Conservation (phyloP, 345 rosid species). For the Salix suchowensis region DNA sequence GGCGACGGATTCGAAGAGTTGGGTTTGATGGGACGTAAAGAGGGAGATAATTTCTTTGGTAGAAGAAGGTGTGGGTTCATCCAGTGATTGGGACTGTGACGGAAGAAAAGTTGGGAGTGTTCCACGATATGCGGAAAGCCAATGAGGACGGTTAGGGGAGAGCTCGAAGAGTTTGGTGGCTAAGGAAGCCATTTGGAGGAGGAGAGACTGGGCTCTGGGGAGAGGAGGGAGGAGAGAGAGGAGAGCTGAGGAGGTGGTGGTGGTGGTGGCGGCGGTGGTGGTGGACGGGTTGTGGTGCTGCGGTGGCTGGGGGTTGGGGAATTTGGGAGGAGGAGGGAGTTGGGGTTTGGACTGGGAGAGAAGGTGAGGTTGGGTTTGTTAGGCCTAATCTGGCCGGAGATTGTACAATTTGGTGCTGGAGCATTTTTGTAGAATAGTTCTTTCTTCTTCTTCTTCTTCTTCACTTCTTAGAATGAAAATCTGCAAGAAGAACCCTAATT, state of each 20-base stretch:
- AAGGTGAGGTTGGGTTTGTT: constrained; percentile 71
- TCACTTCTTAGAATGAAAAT: too few relatives aligned
- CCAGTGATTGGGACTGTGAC: constrained; percentile 49
- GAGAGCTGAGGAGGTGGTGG: constrained; percentile 59
- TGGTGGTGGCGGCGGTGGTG: constrained; percentile 22
- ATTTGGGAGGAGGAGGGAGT: constrained; percentile 69
- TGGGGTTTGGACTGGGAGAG: constrained; percentile 46
- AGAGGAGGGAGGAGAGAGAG: constrained; percentile 87
- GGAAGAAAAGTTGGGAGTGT: constrained; percentile 67
- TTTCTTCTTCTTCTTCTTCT: too few relatives aligned
- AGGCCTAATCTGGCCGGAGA: constrained; percentile 87
- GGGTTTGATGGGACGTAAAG: constrained; percentile 72
- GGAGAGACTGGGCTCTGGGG: constrained; percentile 76
- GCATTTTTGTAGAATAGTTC: constrained; percentile 32
- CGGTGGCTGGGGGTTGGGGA: constrained; percentile 36
- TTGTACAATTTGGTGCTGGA: constrained; percentile 72
- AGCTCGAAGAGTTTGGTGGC: constrained; percentile 70
- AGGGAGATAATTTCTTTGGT: constrained; percentile 59
- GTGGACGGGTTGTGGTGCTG: constrained; percentile 27
- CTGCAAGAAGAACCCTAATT: too few relatives aligned
- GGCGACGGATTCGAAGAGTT: constrained; percentile 84
- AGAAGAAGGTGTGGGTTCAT: constrained; percentile 48
- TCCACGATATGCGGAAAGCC: constrained; percentile 82
- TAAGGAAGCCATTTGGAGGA: constrained; percentile 73
- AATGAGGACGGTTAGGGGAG: constrained; percentile 65